These are phyloP conservation scores for Colletotrichum nymphaeae DNA, from an alignment of 2,329 filamentous ascomycete genomes.

Conservation along the genomic window DNA sequence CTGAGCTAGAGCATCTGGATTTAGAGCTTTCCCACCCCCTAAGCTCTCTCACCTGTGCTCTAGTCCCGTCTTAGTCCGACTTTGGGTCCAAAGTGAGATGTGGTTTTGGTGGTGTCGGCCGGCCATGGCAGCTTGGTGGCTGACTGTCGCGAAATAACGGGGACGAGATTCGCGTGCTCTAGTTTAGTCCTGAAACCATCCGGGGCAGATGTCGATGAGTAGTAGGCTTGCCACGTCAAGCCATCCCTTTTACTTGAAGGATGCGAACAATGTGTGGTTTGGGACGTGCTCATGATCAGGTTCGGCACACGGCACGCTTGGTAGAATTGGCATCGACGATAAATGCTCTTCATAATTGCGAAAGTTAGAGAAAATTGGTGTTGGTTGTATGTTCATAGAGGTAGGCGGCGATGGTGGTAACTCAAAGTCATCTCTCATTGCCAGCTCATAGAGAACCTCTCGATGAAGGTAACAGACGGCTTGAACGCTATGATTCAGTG, in stretches of 20 bases:
- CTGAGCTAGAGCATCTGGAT: constrained; percentile 18
- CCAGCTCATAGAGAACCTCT: neutral
- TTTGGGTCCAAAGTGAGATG: constrained; percentile 1
- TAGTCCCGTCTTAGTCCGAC: constrained; percentile 20
- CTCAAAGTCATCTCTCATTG: neutral
- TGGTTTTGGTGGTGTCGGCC: neutral
- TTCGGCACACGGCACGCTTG: neutral
- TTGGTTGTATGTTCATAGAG: too few species aligned
- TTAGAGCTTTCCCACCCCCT: constrained; percentile 9
- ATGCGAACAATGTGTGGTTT: neutral
- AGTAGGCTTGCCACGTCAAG: constrained; percentile 30
- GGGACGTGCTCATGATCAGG: neutral
- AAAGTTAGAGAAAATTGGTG: too few species aligned
- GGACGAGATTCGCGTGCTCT: neutral
- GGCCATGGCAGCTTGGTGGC: constrained; percentile 22
- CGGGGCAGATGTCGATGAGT: constrained; percentile 6
- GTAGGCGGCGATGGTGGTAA: too few species aligned
- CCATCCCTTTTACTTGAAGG: neutral
- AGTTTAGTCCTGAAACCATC: constrained; percentile 14
- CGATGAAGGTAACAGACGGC: neutral
- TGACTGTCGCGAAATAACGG: constrained; percentile 11
- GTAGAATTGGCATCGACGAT: neutral
- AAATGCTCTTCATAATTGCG: neutral
- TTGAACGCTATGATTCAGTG: neutral
- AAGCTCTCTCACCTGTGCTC: constrained; percentile 3